Conservation (phyloP, 495 filamentous ascomycete genomes). For the Lophium mytilinum region DNA sequence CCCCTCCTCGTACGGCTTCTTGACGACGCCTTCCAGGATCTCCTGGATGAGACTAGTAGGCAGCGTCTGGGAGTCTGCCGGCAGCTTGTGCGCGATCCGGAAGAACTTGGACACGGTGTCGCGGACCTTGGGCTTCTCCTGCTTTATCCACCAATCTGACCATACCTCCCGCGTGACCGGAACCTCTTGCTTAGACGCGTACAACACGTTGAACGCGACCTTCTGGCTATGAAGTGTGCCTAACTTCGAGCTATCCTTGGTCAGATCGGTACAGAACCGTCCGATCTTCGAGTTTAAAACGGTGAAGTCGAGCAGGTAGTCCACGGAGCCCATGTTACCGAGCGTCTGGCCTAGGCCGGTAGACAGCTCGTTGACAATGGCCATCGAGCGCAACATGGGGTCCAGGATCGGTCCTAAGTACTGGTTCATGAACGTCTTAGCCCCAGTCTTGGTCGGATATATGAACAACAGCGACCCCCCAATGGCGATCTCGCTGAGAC, state of each 20-base stretch:
- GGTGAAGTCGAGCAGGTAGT: conserved; percentile 52
- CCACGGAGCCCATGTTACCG: conserved; percentile 50
- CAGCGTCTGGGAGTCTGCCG: conserved; percentile 37
- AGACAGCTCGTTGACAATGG: conserved; percentile 54
- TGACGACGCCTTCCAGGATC: conserved; percentile 52
- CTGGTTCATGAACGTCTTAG: conserved; percentile 52
- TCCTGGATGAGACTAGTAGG: conserved; percentile 52
- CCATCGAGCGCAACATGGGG: conserved; percentile 56
- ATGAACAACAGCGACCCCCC: conserved; percentile 58
- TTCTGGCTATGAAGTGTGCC: conserved; percentile 12
- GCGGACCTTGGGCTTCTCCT: conserved; percentile 59
- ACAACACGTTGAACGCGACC: conserved; percentile 40
- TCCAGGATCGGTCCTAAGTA: conserved; percentile 63
- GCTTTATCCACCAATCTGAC: conserved; percentile 64
- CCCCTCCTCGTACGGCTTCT: conserved; percentile 17
- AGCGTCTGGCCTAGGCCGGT: conserved; percentile 51
- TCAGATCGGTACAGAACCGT: conserved; percentile 37
- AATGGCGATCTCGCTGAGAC: conserved; percentile 54
- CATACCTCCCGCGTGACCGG: conserved; percentile 51
- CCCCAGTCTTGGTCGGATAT: conserved; percentile 60
- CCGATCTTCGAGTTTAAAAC: conserved; percentile 44
- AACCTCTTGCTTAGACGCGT: conserved; percentile 47
- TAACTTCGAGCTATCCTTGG: conserved; percentile 31
- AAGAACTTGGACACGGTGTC: conserved; percentile 52
- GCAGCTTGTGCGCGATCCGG: conserved; percentile 42